Percentiles rank a stretch among this genome's conserved stretches.
Conservation (phyloP, 2,329 filamentous ascomycete species). For the Trichoderma afroharzianum region DNA sequence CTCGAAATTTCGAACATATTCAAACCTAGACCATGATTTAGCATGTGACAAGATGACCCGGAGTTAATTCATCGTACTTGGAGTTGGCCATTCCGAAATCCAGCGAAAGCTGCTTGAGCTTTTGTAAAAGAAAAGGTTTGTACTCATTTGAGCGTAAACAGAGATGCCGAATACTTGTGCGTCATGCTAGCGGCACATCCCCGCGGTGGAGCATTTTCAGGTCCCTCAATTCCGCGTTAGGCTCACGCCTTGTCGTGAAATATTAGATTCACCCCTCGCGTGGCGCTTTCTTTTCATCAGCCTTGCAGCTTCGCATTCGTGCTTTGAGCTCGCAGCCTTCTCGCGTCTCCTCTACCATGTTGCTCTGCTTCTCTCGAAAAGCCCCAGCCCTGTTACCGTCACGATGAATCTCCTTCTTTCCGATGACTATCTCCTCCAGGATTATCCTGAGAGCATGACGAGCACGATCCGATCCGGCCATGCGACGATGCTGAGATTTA, state of each 20-base stretch:
- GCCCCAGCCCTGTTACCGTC: conserved; percentile 11
- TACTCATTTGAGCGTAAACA: neutral
- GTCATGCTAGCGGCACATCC: conserved; percentile 28
- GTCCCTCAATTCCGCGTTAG: neutral
- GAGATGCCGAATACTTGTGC: conserved; percentile 18
- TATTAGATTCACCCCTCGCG: conserved; percentile 2
- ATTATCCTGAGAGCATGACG: conserved; percentile 87
- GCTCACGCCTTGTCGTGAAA: neutral
- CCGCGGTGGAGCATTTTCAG: conserved; percentile 19
- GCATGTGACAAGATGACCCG: neutral
- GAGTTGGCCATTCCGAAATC: conserved; percentile 50
- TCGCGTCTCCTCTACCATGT: conserved; percentile 19
- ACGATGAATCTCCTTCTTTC: conserved; percentile 58
- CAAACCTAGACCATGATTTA: conserved; percentile 62
- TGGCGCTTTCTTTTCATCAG: conserved; percentile 25
- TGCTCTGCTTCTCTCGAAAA: conserved; percentile 17
- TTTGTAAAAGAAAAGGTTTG: conserved; percentile 7
- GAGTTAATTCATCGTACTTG: conserved; percentile 44
- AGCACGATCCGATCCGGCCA: conserved; percentile 75
- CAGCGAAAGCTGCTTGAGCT: neutral
- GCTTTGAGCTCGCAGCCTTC: conserved; percentile 18
- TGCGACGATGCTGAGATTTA: conserved; percentile 75
- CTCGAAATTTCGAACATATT: conserved; percentile 91
- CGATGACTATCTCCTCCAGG: conserved; percentile 64
- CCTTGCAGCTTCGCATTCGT: conserved; percentile 30